These are phyloP conservation scores for Larix sibirica DNA, from an alignment of 83 land plant genomes.

Conservation along the genomic window DNA sequence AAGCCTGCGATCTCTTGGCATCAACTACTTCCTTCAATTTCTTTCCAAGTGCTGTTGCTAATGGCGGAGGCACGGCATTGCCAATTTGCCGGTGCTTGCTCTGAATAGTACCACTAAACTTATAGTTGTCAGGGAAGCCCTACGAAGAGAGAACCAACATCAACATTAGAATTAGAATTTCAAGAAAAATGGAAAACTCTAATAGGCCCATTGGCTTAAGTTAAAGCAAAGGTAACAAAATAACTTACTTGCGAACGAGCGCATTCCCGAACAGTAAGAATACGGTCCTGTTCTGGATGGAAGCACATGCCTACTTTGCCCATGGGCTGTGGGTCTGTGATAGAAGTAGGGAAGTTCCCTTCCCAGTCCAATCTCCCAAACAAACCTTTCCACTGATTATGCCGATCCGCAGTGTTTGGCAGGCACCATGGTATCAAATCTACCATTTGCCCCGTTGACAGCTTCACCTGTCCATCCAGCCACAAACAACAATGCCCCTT, in stretches of 20 bases:
- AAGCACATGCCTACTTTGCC: slow-evolving; percentile 99
- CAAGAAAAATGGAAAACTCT: too few relatives aligned
- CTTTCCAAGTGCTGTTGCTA: slow-evolving; percentile 84
- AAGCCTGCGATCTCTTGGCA: neutral
- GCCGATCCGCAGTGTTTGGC: slow-evolving; percentile 95
- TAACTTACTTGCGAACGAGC: slow-evolving; percentile 91
- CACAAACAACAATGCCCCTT: too few relatives aligned
- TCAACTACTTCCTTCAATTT: slow-evolving; percentile 83
- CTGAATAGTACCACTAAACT: slow-evolving; percentile 77
- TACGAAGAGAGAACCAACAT: slow-evolving; percentile 29
- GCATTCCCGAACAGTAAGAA: slow-evolving; percentile 97
- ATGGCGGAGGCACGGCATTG: slow-evolving; percentile 96
- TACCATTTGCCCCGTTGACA: slow-evolving; percentile 84
- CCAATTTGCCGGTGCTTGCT: slow-evolving; percentile 91
- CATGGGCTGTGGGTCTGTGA: slow-evolving; percentile 99
- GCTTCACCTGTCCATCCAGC: slow-evolving; percentile 56
- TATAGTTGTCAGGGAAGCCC: slow-evolving; percentile 90
- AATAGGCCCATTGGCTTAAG: too few relatives aligned
- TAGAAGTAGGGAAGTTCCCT: slow-evolving; percentile 98
- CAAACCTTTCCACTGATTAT: slow-evolving; percentile 99
- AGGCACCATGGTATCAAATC: slow-evolving; percentile 99
- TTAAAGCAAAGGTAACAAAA: neutral
- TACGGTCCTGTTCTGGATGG: slow-evolving; percentile 99
- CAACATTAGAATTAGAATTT: too few relatives aligned
- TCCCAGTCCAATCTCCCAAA: slow-evolving; percentile 99